phyloP scores from a whole-genome alignment of 139 green algal genomes.

The Gonium pectorale region DNA sequence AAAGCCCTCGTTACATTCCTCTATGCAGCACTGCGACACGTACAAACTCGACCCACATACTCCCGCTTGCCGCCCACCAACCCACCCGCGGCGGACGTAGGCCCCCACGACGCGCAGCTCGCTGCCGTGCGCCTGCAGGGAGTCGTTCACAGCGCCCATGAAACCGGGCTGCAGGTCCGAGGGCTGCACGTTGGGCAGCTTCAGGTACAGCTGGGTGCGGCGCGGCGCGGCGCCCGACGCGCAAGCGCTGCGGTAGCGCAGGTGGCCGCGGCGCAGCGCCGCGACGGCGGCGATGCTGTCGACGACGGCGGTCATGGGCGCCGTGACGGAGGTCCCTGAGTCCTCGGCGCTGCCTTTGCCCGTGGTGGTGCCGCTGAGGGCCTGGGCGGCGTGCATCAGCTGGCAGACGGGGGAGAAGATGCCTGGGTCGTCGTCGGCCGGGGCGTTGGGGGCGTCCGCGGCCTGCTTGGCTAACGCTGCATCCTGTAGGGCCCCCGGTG shows the following conservation, averaged over 20 bases:
- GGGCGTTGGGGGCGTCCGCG: too few relatives aligned
- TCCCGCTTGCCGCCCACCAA: neutral
- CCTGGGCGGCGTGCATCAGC: neutral
- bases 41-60: neutral
- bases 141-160: neutral
- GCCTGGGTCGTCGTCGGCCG: too few relatives aligned
- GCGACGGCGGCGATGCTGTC: neutral
- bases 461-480: too few relatives aligned
- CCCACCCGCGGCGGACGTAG: constrained; percentile 2
- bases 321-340: neutral
- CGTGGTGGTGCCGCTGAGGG: neutral
- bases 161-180: neutral
- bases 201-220: constrained; percentile 22
- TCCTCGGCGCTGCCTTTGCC: neutral
- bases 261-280: neutral
- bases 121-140: constrained; percentile 2
- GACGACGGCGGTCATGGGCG: neutral
- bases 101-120: constrained; percentile 2
- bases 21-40: too few relatives aligned
- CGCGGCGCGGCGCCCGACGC: neutral
- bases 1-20: too few relatives aligned
- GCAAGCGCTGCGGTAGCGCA: constrained; percentile 19
- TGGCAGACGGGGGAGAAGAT: neutral
- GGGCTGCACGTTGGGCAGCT: constrained; percentile 8
- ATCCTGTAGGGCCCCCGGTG: too few relatives aligned